Evolutionary conservation across 305 asterid genomes (phyloP), one percentile per base, ranked within the genome.

Genomic region (Fraxinus platypoda): DNA sequence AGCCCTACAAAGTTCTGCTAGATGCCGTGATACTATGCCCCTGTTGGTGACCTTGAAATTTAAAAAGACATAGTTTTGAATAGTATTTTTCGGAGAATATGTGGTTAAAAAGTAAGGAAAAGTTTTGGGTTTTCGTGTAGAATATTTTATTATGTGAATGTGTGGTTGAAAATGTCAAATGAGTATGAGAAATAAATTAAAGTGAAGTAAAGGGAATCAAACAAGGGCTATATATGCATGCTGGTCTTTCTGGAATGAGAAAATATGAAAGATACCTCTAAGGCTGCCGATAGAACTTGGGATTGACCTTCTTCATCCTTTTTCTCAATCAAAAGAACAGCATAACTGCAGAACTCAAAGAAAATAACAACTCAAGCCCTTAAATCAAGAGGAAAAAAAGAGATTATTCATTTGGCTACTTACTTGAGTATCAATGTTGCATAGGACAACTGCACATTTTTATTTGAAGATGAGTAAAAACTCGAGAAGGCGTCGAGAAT

Each of bases 211-310:
- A 8, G 43, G 43, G 12, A 8, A 37, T 37, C 43, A 37, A 37
- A 37, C 12, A 8, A 37, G 43, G 43, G 43, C 7, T 8, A 64
- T 25, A 25, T 64, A 64, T 64, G 28, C 72, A 23, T 49, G 33
- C 62, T 4, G 38, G 8, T 26, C 5, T 68, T 4, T 28, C 38
- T 28, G 75, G 38, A 30, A 28, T 26, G 11, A 68, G 75, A 30
- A 77, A 76, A 28, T 15, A 71, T 41, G 62, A 64, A 81, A 25
- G 66, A 74, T 87, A 96, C 99, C 99, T 90, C 97, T 75, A 96
- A 91, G 72, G 97, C 97, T 21, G 99, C 98, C 25, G 99, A 94
- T 80, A 96, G 94, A 88, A 93, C 97, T 88, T 96, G 99, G 86
- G 95, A 88, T 85, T 96, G 99, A n/a, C 99, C 99, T 85, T 89